Percentiles rank a stretch among this genome's conserved stretches.
These are phyloP conservation scores for Trichoderma breve DNA, from an alignment of 2,329 filamentous ascomycete species.

Conservation along the genomic window DNA sequence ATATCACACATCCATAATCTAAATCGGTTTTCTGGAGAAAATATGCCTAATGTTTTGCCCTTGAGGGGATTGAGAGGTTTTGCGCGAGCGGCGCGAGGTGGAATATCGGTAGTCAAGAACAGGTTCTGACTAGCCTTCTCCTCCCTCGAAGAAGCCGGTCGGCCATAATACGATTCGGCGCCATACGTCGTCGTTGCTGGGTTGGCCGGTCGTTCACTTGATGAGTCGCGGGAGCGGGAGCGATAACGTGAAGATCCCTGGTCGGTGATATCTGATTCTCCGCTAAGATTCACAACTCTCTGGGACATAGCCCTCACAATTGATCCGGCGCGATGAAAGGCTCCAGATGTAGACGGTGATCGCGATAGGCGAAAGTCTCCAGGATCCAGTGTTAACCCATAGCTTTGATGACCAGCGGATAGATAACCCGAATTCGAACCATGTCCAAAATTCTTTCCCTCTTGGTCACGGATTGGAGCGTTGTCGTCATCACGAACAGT, in stretches of 20 bases:
- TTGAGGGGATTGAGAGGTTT: constrained; percentile 67
- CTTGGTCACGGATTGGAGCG: constrained; percentile 49
- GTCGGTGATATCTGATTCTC: constrained; percentile 82
- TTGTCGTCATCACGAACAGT: constrained; percentile 56
- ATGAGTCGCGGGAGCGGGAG: constrained; percentile 52
- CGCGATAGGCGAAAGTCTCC: constrained; percentile 55
- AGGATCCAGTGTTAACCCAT: constrained; percentile 56
- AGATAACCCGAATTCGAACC: constrained; percentile 58
- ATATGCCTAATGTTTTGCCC: constrained; percentile 82
- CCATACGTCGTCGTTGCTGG: constrained; percentile 37
- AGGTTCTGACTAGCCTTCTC: constrained; percentile 43
- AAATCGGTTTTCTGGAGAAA: constrained; percentile 73
- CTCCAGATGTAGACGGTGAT: constrained; percentile 61
- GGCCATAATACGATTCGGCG: constrained; percentile 54
- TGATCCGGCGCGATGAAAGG: constrained; percentile 67
- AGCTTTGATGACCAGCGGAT: constrained; percentile 49
- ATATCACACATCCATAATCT: constrained; percentile 76
- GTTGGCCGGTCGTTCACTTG: constrained; percentile 30
- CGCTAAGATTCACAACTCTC: constrained; percentile 95
- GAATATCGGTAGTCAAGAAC: constrained; percentile 15
- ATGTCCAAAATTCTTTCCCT: constrained; percentile 53
- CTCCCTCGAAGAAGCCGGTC: constrained; percentile 41
- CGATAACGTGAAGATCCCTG: constrained; percentile 62
- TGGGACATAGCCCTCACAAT: constrained; percentile 88
- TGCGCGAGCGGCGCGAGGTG: constrained; percentile 22